These are phyloP conservation scores for Lasiosphaeria miniovina DNA, from an alignment of 495 filamentous ascomycete genomes.

Conservation along the genomic window DNA sequence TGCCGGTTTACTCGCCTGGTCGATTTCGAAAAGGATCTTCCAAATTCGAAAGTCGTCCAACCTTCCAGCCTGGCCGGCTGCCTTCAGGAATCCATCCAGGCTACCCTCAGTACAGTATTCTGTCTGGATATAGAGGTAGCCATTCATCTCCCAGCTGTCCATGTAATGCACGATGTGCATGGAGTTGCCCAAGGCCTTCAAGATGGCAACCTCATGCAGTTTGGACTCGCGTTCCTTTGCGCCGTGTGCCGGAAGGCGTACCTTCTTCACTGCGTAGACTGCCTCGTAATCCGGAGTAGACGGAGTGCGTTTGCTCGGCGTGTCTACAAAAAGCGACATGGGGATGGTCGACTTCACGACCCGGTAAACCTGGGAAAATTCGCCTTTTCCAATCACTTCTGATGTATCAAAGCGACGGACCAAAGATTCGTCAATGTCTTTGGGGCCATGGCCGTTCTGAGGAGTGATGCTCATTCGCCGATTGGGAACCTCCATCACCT, in stretches of 20 bases:
- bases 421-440: conserved; percentile 68
- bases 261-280: conserved; percentile 92
- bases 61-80: conserved; percentile 75
- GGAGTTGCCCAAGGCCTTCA: conserved; percentile 66
- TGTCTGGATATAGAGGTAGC: conserved; percentile 90
- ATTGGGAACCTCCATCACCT: conserved; percentile 43
- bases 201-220: conserved; percentile 73
- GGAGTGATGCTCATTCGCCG: conserved; percentile 49
- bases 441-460: conserved; percentile 50
- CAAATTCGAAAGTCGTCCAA: conserved; percentile 97
- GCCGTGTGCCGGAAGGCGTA: conserved; percentile 72
- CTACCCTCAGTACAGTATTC: conserved; percentile 94
- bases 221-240: conserved; percentile 70
- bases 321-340: conserved; percentile 23
- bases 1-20: conserved; percentile 57
- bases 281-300: conserved; percentile 44
- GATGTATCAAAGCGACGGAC: conserved; percentile 71
- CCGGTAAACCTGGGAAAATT: conserved; percentile 89
- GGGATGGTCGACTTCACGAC: conserved; percentile 50
- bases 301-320: conserved; percentile 36
- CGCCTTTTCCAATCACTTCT: conserved; percentile 76
- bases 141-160: conserved; percentile 78
- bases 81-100: conserved; percentile 73
- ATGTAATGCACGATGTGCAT: conserved; percentile 81
- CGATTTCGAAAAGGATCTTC: conserved; percentile 88